Evolutionary conservation across 164 flowering plant species (phyloP), one percentile per base, ranked within the genome.

Genomic region (Amborella trichopoda): DNA sequence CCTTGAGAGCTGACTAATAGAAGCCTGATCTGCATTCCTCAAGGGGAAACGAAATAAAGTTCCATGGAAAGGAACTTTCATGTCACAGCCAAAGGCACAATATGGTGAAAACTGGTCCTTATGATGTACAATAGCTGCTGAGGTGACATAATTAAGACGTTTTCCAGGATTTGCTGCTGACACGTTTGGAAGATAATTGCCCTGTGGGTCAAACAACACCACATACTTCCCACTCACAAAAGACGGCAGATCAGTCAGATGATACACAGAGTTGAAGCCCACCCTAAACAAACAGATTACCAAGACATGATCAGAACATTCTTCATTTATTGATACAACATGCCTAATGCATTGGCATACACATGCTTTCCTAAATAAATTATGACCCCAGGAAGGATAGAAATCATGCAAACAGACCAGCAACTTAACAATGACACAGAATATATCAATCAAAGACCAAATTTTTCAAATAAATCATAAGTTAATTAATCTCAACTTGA

Each of bases 261-360:
- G 98, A 61, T 90, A 90, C 46, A 90, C 98, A 4, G 98, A 90
- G 68, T 90, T 90, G 77, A 90, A 90, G 17, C 98, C 98, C 23
- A 90, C 89, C 80, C 97, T 89, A 59, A 33, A 53, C 61, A 43
- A 32, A 24, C 13, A 46, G 42, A 50, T 23, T 46, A 55, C 17
- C 28, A 44, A 30, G 20, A 21, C 21, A 18, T 5, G 33, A 20
- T 52, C 47, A 58, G 23, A 13, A 30, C 9, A 30, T 13, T 30
- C 34, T 6, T 30, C 6, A 30, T n/a, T n/a, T n/a, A n/a, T n/a
- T n/a, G n/a, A n/a, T n/a, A n/a, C n/a, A n/a, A 26, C 40, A 47
- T 8, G 4, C 6, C n/a, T 37, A 18, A 9, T 32, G 4, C 25
- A 2, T 18, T 40, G 21, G 19, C 24, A 19, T 28, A 20, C 20